Conservation (phyloP, 2,329 filamentous ascomycete genomes). For the Arthrobotrys sinensis region DNA sequence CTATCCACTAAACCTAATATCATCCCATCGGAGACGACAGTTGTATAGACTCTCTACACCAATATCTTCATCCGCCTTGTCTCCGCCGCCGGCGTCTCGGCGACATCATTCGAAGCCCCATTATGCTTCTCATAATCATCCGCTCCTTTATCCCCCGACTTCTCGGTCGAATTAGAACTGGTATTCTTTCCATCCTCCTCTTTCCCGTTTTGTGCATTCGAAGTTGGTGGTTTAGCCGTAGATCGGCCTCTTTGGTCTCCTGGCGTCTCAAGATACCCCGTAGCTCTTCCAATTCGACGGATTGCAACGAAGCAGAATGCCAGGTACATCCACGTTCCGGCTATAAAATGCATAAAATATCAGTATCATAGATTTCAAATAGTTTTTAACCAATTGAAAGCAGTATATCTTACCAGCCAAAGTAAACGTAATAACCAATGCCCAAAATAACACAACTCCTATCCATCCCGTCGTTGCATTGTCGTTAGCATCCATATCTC, state of each 20-base stretch:
- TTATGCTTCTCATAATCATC: background rate
- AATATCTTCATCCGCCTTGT: too few species aligned
- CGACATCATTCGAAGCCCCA: background rate
- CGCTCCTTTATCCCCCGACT: background rate
- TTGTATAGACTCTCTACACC: too few species aligned
- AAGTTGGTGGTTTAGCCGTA: background rate
- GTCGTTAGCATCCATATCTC: conserved; percentile 8
- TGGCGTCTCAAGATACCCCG: conserved; percentile 45
- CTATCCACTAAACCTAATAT: too few species aligned
- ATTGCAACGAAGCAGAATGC: conserved; percentile 28
- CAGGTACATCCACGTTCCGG: conserved; percentile 42
- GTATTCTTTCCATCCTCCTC: background rate
- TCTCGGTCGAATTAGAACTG: background rate
- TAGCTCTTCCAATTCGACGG: conserved; percentile 34
- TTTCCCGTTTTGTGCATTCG: background rate
- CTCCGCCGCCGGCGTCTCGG: background rate
- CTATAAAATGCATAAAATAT: conserved; percentile 6
- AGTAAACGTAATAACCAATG: conserved; percentile 47
- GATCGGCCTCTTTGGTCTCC: background rate
- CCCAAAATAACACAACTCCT: conserved; percentile 52
- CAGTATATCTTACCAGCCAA: conserved; percentile 42
- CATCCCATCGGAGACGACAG: too few species aligned
- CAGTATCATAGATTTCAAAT: background rate
- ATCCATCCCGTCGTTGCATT: background rate
- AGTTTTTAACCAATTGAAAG: background rate